Base-by-base conservation (phyloP, 768 basidiomycete genomes). In the Auricularia sp. region DNA sequence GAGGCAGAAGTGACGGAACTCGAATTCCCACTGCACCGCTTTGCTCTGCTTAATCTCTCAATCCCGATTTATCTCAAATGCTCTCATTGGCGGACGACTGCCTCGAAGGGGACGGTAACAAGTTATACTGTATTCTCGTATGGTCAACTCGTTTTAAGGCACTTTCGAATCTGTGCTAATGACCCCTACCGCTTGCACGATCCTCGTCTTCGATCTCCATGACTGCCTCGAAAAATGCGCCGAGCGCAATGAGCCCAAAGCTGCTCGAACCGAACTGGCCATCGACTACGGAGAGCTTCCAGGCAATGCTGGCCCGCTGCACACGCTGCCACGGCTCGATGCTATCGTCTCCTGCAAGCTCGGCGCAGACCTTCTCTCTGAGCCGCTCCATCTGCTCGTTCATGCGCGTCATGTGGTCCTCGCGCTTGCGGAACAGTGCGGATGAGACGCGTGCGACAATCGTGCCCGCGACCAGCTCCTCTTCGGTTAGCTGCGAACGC, bases 381-480 rank as follows among this genome's bases (percentile, higher is more conserved):
- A 89, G 78, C 6, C 77, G 68, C 54, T 80, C 77, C 0, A 82
- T 85, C 63, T 81, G 80, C 54, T 85, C 85, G 61, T 85, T 77
- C 65, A 89, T 69, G 63, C 78, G 79, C 1, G 83, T 75, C 69
- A 85, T 87, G 42, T 78, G 56, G 34, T 59, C 82, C 66, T 74
- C 79, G 29, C 86, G 77, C 65, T 75, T 78, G 10, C 83, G 78
- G 14, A 81, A 80, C 68, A 88, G 84, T 0, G 84, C 81, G 13
- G 78, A 82, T 42, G 39, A 42, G 8, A 42, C 39, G 65, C 85
- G 85, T 24, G 85, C 85, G 0, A 82, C 75, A 65, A 89, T 89
- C 0, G 87, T 87, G 0, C 88, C 88, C 16, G 88, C 72, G 3
- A 85, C 73, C 0, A 81, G 84, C 71, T 88, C 88, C 70, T 83